These are phyloP conservation scores for Aureobasidium sp. DNA, from an alignment of 2,329 filamentous ascomycete genomes.

Conservation along the genomic window DNA sequence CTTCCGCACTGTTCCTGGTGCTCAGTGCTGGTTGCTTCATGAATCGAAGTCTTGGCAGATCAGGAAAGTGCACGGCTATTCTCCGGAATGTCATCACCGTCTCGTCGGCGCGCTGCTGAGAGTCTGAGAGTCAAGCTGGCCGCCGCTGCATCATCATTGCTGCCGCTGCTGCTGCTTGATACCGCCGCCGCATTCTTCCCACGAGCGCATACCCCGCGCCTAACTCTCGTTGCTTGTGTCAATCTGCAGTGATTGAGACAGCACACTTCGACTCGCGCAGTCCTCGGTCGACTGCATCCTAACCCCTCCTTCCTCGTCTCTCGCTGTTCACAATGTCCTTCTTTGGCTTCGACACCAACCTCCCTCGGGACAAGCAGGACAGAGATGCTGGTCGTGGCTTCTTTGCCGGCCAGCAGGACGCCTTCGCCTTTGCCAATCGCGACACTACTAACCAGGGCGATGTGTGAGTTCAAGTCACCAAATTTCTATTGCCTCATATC, in stretches of 20 bases:
- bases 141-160: neutral
- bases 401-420: conserved; percentile 65
- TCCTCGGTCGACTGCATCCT: neutral
- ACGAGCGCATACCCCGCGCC: conserved; percentile 1
- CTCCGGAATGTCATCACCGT: conserved; percentile 1
- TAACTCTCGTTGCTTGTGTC: neutral
- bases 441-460: conserved; percentile 51
- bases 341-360: conserved; percentile 74
- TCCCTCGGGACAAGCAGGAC: conserved; percentile 50
- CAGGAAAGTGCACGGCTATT: neutral
- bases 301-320: neutral
- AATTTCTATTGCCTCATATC: conserved; percentile 20
- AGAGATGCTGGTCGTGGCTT: conserved; percentile 49
- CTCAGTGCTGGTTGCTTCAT: neutral
- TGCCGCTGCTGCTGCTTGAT: neutral
- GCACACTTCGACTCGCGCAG: neutral
- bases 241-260: neutral
- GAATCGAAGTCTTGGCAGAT: neutral
- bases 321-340: conserved; percentile 57
- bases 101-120: neutral
- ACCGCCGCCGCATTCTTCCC: neutral
- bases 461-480: conserved; percentile 36
- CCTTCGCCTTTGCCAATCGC: conserved; percentile 73
- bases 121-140: neutral
- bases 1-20: neutral